phyloP scores from a whole-genome alignment of 2,329 filamentous ascomycete genomes.

The Annulohypoxylon truncatum region DNA sequence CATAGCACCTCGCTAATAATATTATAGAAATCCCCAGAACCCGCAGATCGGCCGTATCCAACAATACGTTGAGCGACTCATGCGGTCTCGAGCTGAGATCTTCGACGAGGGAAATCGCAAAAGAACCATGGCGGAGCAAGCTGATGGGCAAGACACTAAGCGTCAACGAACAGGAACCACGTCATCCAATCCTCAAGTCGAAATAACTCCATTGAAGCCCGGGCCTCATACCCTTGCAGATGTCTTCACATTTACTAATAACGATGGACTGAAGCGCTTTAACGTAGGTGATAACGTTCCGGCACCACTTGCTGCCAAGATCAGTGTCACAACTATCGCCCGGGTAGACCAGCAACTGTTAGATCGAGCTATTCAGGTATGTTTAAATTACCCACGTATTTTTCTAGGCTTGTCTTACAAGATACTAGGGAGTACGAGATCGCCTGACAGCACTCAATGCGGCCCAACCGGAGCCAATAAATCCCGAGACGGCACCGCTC shows the following conservation, averaged over 20 bases:
- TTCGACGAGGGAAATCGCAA: slow-evolving; percentile 85
- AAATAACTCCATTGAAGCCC: slow-evolving; percentile 77
- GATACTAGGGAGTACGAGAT: slow-evolving; percentile 61
- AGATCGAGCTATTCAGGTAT: slow-evolving; percentile 78
- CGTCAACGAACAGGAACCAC: slow-evolving; percentile 75
- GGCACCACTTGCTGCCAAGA: slow-evolving; percentile 78
- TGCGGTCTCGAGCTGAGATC: slow-evolving; percentile 80
- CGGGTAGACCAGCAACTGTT: slow-evolving; percentile 76
- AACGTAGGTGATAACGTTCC: slow-evolving; percentile 82
- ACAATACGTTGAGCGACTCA: slow-evolving; percentile 84
- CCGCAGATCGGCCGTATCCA: slow-evolving; percentile 82
- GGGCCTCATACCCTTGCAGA: slow-evolving; percentile 84
- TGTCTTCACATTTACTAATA: slow-evolving; percentile 85
- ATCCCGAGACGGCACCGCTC: slow-evolving; percentile 69
- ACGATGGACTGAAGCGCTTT: slow-evolving; percentile 79
- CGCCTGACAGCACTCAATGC: slow-evolving; percentile 60
- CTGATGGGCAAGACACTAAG: slow-evolving; percentile 83
- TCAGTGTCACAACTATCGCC: slow-evolving; percentile 82
- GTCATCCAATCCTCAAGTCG: slow-evolving; percentile 56
- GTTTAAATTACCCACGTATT: slow-evolving; percentile 43
- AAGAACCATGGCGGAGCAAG: slow-evolving; percentile 76
- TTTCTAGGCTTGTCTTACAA: slow-evolving; percentile 29
- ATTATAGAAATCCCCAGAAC: slow-evolving; percentile 79
- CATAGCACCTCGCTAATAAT: slow-evolving; percentile 66
- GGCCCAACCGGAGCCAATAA: slow-evolving; percentile 60